A percentile compares a stretch with the other conserved stretches of the same genome.
phyloP scores from a whole-genome alignment of 805 yeast species.

The Saturnispora bothae region DNA sequence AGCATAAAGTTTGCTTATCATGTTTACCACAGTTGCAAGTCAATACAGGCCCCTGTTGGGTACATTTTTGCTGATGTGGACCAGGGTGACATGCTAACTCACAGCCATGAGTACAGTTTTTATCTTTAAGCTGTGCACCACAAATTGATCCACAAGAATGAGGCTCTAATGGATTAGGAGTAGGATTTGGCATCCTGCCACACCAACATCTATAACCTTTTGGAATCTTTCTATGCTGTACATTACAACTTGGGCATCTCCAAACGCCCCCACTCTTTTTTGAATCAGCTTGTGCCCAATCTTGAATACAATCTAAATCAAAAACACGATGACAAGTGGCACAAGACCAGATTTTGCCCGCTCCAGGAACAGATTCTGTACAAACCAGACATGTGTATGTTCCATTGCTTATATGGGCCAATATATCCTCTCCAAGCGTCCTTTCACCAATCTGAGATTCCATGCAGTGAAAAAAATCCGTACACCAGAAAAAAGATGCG shows the following conservation, averaged over 20 bases:
- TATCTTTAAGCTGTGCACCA: conserved; percentile 21
- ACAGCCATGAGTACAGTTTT: conserved; percentile 67
- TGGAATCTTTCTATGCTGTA: conserved; percentile 37
- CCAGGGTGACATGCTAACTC: conserved; percentile 79
- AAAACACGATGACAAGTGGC: conserved; percentile 68
- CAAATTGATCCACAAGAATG: conserved; percentile 89
- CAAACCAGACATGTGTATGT: conserved; percentile 79
- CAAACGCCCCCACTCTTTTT: conserved; percentile 34
- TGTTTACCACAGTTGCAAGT: conserved; percentile 67
- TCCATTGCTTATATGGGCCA: conserved; percentile 28
- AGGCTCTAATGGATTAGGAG: conserved; percentile 47
- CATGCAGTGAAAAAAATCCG: background rate
- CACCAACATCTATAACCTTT: conserved; percentile 76
- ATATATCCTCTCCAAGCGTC: conserved; percentile 19
- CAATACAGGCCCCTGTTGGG: conserved; percentile 64
- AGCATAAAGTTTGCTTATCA: conserved; percentile 59
- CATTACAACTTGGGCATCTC: conserved; percentile 83
- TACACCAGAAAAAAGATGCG: too few relatives aligned
- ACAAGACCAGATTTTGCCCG: conserved; percentile 72
- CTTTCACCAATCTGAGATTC: background rate
- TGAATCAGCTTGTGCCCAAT: conserved; percentile 64
- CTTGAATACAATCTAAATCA: conserved; percentile 72
- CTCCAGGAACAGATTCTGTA: conserved; percentile 64
- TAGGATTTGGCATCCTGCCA: conserved; percentile 64
- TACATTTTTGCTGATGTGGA: conserved; percentile 66